Percentiles rank a stretch among this genome's conserved stretches.
phyloP scores from a whole-genome alignment of 2,329 filamentous ascomycete genomes.

The Aspergillus nomiae region DNA sequence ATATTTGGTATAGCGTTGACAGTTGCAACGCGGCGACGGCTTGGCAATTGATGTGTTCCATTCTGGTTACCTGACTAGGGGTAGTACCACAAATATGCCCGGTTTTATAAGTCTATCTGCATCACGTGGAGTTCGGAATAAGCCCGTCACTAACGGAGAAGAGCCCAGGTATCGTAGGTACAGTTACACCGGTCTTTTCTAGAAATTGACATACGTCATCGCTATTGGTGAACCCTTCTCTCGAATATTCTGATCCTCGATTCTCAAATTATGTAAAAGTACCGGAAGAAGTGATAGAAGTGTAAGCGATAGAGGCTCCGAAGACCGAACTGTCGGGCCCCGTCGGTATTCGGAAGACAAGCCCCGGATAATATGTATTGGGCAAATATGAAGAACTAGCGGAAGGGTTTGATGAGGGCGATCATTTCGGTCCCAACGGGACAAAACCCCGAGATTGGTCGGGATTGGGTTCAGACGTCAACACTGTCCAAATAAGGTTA shows the following conservation, averaged over 20 bases:
- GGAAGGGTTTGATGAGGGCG: constrained; percentile 19
- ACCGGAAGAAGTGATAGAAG: background rate
- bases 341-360: background rate
- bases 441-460: constrained; percentile 10
- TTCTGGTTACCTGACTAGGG: background rate
- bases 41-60: background rate
- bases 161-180: background rate
- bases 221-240: background rate
- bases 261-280: background rate
- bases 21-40: background rate
- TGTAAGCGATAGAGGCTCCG: background rate
- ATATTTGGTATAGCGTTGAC: background rate
- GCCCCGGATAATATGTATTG: background rate
- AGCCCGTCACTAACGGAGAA: background rate
- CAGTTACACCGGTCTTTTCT: background rate
- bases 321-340: background rate
- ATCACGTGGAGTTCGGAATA: background rate
- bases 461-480: constrained; percentile 8
- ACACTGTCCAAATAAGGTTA: constrained; percentile 14
- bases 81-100: background rate
- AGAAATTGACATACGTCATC: background rate
- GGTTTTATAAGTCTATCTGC: background rate
- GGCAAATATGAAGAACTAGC: background rate
- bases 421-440: constrained; percentile 21
- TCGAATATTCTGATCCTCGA: too few species aligned